Conservation (phyloP, 345 rosid species). For the Geranium brycei region DNA sequence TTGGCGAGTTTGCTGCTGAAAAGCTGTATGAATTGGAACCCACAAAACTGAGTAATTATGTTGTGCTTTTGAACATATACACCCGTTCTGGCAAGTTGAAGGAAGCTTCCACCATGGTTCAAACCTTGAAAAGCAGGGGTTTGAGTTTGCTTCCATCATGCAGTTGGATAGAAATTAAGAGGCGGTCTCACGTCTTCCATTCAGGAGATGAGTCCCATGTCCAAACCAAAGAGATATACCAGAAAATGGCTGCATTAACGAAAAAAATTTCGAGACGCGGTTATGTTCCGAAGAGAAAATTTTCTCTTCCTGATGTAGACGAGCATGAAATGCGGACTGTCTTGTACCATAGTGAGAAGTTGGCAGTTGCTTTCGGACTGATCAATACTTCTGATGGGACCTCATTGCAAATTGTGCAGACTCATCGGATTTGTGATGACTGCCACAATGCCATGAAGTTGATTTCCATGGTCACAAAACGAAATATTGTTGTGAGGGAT, state of each 20-base stretch:
- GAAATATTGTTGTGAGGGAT: constrained; percentile 69
- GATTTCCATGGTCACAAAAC: constrained; percentile 33
- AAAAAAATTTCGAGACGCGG: constrained; percentile 44
- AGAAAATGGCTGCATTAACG: constrained; percentile 53
- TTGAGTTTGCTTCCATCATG: constrained; percentile 59
- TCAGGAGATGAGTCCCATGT: constrained; percentile 49
- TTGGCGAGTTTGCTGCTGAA: constrained; percentile 72
- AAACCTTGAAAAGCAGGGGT: constrained; percentile 56
- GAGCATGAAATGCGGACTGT: constrained; percentile 33
- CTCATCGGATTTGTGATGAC: constrained; percentile 64
- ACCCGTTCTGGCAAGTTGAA: constrained; percentile 46
- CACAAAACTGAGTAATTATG: constrained; percentile 59
- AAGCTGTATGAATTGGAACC: constrained; percentile 75
- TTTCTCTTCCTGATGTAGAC: constrained; percentile 65
- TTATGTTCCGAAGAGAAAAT: constrained; percentile 28
- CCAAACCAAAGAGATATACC: constrained; percentile 44
- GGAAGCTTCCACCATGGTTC: constrained; percentile 58
- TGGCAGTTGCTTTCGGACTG: constrained; percentile 72
- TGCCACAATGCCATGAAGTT: constrained; percentile 69
- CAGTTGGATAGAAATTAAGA: constrained; percentile 69
- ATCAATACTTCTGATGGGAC: constrained; percentile 40
- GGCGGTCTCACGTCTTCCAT: constrained; percentile 38
- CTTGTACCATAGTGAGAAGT: constrained; percentile 63
- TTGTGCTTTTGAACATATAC: constrained; percentile 70
- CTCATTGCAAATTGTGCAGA: constrained; percentile 63